A percentile compares a stretch with the other conserved stretches of the same genome.
Evolutionary conservation across 202 grass and related monocot species (phyloP).

Genomic region (Setaria italica): DNA sequence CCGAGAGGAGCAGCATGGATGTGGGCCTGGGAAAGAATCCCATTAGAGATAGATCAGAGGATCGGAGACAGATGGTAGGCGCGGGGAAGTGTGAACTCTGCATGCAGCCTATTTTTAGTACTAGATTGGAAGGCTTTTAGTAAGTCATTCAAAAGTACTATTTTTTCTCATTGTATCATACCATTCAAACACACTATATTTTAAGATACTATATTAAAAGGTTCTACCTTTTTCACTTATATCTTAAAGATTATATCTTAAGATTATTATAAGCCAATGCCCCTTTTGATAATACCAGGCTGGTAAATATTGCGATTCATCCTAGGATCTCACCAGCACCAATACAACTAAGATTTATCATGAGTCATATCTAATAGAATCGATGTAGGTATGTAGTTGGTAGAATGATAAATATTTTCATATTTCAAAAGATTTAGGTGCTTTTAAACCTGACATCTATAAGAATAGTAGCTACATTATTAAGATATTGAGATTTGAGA

Average conservation of each 20-base stretch:
- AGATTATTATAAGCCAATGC: background rate
- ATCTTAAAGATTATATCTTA: background rate
- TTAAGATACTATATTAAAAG: background rate
- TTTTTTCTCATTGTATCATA: background rate
- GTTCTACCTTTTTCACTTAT: background rate
- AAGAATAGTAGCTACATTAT: background rate
- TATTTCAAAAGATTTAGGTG: background rate
- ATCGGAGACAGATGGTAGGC: background rate
- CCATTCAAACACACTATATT: background rate
- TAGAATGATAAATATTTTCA: background rate
- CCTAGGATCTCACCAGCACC: too few relatives aligned
- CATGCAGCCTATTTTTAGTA: background rate
- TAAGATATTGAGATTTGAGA: background rate
- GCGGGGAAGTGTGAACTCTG: background rate
- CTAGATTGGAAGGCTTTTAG: background rate
- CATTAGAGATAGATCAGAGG: background rate
- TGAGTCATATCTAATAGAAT: background rate
- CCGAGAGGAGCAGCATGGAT: background rate
- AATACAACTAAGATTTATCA: background rate
- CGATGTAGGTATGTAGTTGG: background rate
- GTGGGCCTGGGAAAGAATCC: background rate
- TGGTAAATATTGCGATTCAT: too few relatives aligned
- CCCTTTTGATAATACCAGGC: background rate
- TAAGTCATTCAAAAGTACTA: background rate
- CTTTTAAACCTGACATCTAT: background rate